Evolutionary conservation across 2,329 filamentous ascomycete genomes (phyloP), one percentile per base, ranked within the genome.

Genomic region (Lasiodiplodia sp.): DNA sequence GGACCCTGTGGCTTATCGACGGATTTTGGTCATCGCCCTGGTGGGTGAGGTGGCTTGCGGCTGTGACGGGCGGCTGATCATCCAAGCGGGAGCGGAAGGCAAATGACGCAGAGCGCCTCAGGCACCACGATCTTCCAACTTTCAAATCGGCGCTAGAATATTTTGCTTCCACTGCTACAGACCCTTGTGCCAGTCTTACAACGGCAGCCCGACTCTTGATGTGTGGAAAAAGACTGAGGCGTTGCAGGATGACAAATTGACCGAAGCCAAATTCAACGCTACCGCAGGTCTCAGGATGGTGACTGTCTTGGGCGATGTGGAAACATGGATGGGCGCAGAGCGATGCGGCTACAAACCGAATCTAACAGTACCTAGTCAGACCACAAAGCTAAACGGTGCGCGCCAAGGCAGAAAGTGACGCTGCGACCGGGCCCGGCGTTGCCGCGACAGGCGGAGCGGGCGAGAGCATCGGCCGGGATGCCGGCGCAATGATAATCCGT

Each of bases 11-110:
- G 60, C 47, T 63, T 63, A 18, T 14, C 18, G 25, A 23, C 23
- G 31, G 55, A 28, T n/a, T 16, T 21, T 21, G 47, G 38, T 18
- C 11, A 18, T 51, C 40, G 58, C 34, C n/a, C 40, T 37, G 38
- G 60, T 52, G 60, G 31, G 31, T 34, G 31, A 34, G 31, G 31
- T 64, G 60, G 60, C 60, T 37, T 52, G 60, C 60, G 60, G 60
- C 60, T 52, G n/a, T 63, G 40, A 49, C 40, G 18, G 47, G 60
- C 60, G 60, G 60, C 47, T 64, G 60, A 64, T 64, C 60, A 38
- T 18, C 47, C 23, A 12, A 18, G 53, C n/a, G 57, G 25, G 12
- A 38, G 60, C 44, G n/a, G 58, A 21, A 47, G 31, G 60, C 44
- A 37, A 21, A 64, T 52, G 47, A 53, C 60, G 60, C 60, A 64